Percentiles rank a stretch among this genome's conserved stretches.
Conservation (phyloP, 2,329 filamentous ascomycete species). For the Venturia nashicola region DNA sequence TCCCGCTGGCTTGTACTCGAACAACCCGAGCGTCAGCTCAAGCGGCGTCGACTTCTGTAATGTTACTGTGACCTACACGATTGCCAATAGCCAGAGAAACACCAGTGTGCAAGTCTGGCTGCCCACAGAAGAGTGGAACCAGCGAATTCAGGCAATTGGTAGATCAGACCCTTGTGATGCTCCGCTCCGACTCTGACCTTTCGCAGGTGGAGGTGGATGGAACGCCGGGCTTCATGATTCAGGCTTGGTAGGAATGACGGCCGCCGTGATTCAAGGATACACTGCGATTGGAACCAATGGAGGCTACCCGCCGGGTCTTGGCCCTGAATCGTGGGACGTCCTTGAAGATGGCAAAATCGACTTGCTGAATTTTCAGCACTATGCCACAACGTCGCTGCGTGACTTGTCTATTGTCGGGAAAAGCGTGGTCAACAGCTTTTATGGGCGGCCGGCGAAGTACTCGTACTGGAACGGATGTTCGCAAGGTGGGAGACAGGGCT, state of each 20-base stretch:
- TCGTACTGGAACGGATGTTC: conserved; percentile 26
- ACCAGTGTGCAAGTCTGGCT: conserved; percentile 18
- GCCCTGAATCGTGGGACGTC: conserved; percentile 9
- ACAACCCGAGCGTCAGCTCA: conserved; percentile 7
- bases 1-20: conserved; percentile 11
- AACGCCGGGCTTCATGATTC: conserved; percentile 18
- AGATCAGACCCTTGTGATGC: conserved; percentile 6
- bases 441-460: conserved; percentile 19
- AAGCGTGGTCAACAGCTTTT: conserved; percentile 20
- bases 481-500: conserved; percentile 21
- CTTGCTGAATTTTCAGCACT: conserved; percentile 23
- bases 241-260: conserved; percentile 15
- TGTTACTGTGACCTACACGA: conserved; percentile 14
- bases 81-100: conserved; percentile 10
- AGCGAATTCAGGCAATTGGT: conserved; percentile 17
- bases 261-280: conserved; percentile 19
- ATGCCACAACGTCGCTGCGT: conserved; percentile 24
- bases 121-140: conserved; percentile 21
- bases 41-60: conserved; percentile 14
- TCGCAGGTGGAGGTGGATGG: conserved; percentile 18
- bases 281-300: conserved; percentile 22
- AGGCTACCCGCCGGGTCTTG: conserved; percentile 13
- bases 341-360: conserved; percentile 17
- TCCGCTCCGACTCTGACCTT: neutral
- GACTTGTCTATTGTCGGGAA: conserved; percentile 25